Base-by-base conservation (phyloP, 2,329 filamentous ascomycete species). In the Hypoxylon sp. region DNA sequence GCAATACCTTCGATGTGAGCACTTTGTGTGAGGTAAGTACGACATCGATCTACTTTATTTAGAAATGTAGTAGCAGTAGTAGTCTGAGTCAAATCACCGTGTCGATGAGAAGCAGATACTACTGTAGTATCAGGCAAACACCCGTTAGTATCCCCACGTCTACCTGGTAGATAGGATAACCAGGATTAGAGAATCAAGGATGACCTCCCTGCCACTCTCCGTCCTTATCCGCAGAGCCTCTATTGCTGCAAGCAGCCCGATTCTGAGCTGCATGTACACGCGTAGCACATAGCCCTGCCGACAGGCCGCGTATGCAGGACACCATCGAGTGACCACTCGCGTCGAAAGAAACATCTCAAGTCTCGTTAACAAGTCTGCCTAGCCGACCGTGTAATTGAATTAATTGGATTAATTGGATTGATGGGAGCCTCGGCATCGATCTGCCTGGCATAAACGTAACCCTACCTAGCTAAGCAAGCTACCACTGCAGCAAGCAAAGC, bases 381-480 rank as follows among this genome's bases (percentile, higher is more conserved):
- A 30, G n/a, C 27, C 49, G 49, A 49, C 30, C 3, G 11, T 3
- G 33, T 22, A 42, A 35, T 14, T 27, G 8, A 30, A 30, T 22
- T 33, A 17, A 44, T 33, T 20, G 27, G 33, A 33, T 30, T 30
- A 7, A 57, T 31, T 57, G 27, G 20, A 20, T 61, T 17, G n/a
- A 44, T 25, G 37, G 37, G 27, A 49, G 51, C 40, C 42, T 33
- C 37, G 53, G 57, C 25, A 55, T 50, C 14, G 57, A 44, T 63
- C 42, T 60, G 42, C 66, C 62, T 66, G 37, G 11, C 49, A 56
- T 51, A 60, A 60, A 69, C 67, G 67, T 69, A 69, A 69, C 67
- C 67, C 67, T 62, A 55, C 66, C 58, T 30, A 27, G 53, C 35
- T 6, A 11, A 11, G 55, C 64, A 51, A 20, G 55, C 64, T 56